Base-by-base conservation (phyloP, 139 green algal species). In the Tetradesmus obliquus region DNA sequence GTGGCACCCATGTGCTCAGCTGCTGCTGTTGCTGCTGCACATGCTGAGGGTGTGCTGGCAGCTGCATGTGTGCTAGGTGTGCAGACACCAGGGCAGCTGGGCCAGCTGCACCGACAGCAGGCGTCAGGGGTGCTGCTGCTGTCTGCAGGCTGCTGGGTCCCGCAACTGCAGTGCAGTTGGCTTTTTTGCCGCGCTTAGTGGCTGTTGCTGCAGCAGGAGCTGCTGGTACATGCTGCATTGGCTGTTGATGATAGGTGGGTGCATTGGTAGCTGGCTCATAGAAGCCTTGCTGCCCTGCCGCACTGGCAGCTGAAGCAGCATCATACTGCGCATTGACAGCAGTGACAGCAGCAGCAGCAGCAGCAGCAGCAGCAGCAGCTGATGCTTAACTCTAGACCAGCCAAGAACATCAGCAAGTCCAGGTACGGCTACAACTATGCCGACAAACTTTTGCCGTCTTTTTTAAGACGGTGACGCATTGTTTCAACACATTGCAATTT, bases 111-210 rank as follows among this genome's bases (percentile, higher is more conserved):
- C 5, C 57, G 58, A 58, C 57, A 58, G 58, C 57, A 55, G 22
- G 32, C 24, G 57, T 13, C 22, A 79, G n/a, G 20, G 57, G 20
- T 55, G 84, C 57, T 58, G 24, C 22, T 55, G 57, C 22, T 24
- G 12, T n/a, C 17, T 24, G 55, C 51, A 55, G 55, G n/a, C 4
- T 20, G 12, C 54, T 74, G 32, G 32, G 32, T 45, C 32, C 32
- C 32, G 32, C 32, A 45, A 45, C 81, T 86, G 81, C 51, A 19
- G 81, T 17, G 7, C 81, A 10, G 9, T n/a, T 69, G 54, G 1
- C 45, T 45, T 55, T 86, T 3, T 86, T 86, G 81, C 81, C 66
- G 53, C 51, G 45, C n/a, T 55, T 86, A 51, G 24, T 86, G 81
- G 32, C 7, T 86, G 81, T 51, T 86, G 81, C 32, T 51, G 81